Base-by-base conservation (phyloP, 1,139 yeast species). In the Sugiyamaella japonica region DNA sequence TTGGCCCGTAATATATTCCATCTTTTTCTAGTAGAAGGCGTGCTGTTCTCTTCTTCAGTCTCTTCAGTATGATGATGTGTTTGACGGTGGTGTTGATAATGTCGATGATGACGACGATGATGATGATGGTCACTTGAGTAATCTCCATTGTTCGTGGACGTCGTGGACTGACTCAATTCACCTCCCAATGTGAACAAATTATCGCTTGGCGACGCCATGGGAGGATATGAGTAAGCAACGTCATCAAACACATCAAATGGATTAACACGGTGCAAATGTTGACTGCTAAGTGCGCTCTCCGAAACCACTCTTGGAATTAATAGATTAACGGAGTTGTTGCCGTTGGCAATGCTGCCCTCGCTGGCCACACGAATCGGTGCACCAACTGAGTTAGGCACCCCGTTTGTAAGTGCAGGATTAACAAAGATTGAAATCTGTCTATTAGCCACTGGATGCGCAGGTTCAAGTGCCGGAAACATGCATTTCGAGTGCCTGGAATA, bases 231-330 rank as follows among this genome's bases (percentile, higher is more conserved):
- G 66, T 86, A 86, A 28, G 86, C 82, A 1, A 89, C 85, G 62
- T 86, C 93, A 67, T 87, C 95, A 61, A 86, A 81, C 4, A 86
- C 80, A 63, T 87, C 95, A 69, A 77, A 87, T 0, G 90, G 83
- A 68, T 84, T 66, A 13, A 67, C 63, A 5, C 72, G 61, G 31
- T 50, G 54, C 3, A 54, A 45, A 40, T 51, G 57, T 41, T 54
- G 55, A 10, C 48, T 49, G 17, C 42, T 41, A 10, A 36, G 23
- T 15, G 45, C 23, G n/a, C 49, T 37, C 41, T 49, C 56, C 8
- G 50, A 37, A 25, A 50, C 17, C 7, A 17, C 48, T 43, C 45
- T 23, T 17, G 48, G 48, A 12, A 52, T 23, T 34, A 39, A 23
- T n/a, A 34, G 17, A n/a, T 51, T 51, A 16, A 42, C 12, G 44